Conservation (phyloP, 306 rosid genomes). For the Vigna radiata region DNA sequence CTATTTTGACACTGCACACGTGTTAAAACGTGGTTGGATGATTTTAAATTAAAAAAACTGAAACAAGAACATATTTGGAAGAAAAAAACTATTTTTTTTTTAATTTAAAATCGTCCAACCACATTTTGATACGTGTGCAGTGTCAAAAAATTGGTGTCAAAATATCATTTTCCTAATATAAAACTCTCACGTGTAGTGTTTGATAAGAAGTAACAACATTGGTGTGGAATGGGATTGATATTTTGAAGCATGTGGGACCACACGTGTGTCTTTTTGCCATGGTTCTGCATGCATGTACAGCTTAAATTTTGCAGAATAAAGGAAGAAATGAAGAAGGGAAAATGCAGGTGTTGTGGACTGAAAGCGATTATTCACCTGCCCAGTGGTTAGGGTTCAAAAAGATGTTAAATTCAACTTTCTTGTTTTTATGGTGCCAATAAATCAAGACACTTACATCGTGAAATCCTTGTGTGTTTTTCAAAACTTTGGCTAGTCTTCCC, state of each 20-base stretch:
- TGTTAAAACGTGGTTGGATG: too few species aligned
- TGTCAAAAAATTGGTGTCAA: too few species aligned
- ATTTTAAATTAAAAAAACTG: too few species aligned
- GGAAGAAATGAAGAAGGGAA: background rate
- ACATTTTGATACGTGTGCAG: too few species aligned
- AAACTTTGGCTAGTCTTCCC: background rate
- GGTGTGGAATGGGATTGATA: conserved; percentile 1
- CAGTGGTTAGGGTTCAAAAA: conserved; percentile 35
- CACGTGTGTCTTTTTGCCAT: background rate
- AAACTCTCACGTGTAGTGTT: conserved; percentile 10
- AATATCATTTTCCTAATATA: too few species aligned
- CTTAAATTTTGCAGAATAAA: background rate
- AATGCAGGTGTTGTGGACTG: conserved; percentile 28
- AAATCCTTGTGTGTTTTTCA: background rate
- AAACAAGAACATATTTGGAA: too few species aligned
- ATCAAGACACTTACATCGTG: background rate
- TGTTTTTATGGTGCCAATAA: conserved; percentile 1
- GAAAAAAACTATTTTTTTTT: too few species aligned
- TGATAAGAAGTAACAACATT: background rate
- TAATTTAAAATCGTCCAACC: too few species aligned
- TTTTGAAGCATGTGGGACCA: conserved; percentile 38
- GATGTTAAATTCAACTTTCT: conserved; percentile 19
- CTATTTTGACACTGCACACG: too few species aligned
- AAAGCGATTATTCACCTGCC: conserved; percentile 32
- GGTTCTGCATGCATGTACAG: background rate